Evolutionary conservation across 139 green algal genomes (phyloP), one percentile per base, ranked within the genome.

Genomic region (Chlorella sp.): DNA sequence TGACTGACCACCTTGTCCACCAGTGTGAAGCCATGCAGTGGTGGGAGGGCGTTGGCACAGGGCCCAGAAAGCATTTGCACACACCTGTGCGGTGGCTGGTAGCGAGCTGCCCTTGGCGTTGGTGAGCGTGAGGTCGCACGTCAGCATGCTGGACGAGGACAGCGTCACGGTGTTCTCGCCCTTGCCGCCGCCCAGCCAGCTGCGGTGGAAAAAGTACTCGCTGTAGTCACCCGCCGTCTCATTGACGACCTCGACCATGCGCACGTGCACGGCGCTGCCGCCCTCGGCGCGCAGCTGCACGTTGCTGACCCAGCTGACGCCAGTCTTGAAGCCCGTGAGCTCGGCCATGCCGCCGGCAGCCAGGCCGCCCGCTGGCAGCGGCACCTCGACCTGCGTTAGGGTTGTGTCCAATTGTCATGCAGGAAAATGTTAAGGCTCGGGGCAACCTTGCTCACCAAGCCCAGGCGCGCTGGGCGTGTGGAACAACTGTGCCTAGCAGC

Each of bases 221-320:
- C 27, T 49, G 6, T 5, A 30, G 63, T 27, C 63, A 14, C 63
- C 33, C 1, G 63, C 63, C 30, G 31, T 20, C 31, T 69, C 63
- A 29, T 69, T 69, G 63, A 69, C 20, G 17, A 69, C 5, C 31
- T 69, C 63, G 14, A 69, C 63, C 31, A 50, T 50, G 32, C 63
- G 63, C 63, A 69, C 23, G 33, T 69, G 63, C 31, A 69, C n/a
- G 27, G 6, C 61, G 3, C 6, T 2, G n/a, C 27, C 3, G 27
- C 61, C 61, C n/a, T 30, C 61, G 3, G 29, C 6, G n/a, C 29
- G 27, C n/a, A 35, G n/a, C 23, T 2, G n/a, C 2, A 67, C 55
- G 24, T 10, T 27, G 24, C 22, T 64, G 4, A 29, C 20, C 22
- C 55, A 64, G 55, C 22, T 27, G 55, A 30, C 22, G 6, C 20